Evolutionary conservation across 2,329 filamentous ascomycete species (phyloP), one percentile per base, ranked within the genome.

Genomic region (Curvularia sp.): DNA sequence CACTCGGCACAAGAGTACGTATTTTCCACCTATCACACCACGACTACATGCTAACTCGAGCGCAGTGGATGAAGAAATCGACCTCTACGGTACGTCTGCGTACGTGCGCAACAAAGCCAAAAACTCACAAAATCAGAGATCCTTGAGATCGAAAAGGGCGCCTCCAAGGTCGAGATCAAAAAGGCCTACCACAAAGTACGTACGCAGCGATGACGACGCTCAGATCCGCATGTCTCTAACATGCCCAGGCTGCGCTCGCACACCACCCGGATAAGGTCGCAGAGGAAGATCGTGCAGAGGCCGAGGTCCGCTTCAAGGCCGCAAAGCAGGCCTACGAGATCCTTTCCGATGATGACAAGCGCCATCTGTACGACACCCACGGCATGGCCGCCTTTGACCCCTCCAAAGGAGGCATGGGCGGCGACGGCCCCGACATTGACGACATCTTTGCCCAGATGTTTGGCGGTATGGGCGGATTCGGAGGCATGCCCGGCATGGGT

Each of bases 261-360:
- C 91, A 93, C 74, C 95, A 99, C 75, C 95, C 95, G 47, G 95
- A 99, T 81, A 99, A 99, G 82, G 95, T 96, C 57, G 84, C 93
- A 68, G 92, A 94, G 78, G 88, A 90, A 28, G 88, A 93, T 74
- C 89, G 94, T 68, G 89, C 88, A 75, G 90, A 89, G 67, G 92
- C 95, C 60, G 95, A 98, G 78, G 84, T 88, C 74, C 93, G 89
- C 74, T 99, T 99, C 88, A 99, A 99, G 81, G 83, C 88, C 55
- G 89, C 96, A 57, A 93, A 91, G 60, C 90, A 96, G 80, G 95
- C 95, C 69, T 99, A 99, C 83, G 95, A 99, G 76, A 98, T 99
- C 75, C 92, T 99, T 55, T 90, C 88, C 80, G 94, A 99, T 83
- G 94, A 98, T 63, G 88, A 98, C 62, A 97, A 96, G 79, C 90